A percentile compares a stretch with the other conserved stretches of the same genome.
phyloP scores from a whole-genome alignment of 306 rosid genomes.

The Cyclanthera cordifolia region DNA sequence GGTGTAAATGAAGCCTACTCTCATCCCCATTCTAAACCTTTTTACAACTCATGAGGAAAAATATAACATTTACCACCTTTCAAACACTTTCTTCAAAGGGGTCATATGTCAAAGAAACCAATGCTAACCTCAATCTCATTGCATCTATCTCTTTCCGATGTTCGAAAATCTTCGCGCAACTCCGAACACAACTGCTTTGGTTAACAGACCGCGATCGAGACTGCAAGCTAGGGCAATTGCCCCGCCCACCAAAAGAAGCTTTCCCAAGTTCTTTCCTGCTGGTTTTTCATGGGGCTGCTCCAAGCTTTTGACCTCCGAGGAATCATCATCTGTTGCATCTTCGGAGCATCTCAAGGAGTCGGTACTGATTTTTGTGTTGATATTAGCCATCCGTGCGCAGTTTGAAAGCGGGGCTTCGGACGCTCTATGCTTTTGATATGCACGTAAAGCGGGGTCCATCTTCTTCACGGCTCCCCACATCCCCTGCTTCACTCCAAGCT shows the following conservation, averaged over 20 bases:
- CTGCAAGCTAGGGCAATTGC: constrained; percentile 72
- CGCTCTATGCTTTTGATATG: constrained; percentile 50
- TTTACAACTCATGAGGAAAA: not conserved
- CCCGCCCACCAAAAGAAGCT: constrained; percentile 67
- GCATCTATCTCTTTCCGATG: constrained; percentile 38
- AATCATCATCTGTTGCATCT: constrained; percentile 24
- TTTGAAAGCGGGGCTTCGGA: constrained; percentile 44
- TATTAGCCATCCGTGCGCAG: constrained; percentile 52
- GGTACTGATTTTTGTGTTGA: constrained; percentile 52
- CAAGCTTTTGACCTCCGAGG: constrained; percentile 28
- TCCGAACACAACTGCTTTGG: constrained; percentile 84
- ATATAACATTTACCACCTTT: not conserved
- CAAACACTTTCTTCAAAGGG: not conserved
- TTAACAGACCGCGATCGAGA: constrained; percentile 74
- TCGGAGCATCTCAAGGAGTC: constrained; percentile 54
- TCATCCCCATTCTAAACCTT: constrained; percentile 1
- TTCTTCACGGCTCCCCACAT: constrained; percentile 99
- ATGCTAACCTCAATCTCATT: not conserved
- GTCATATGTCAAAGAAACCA: not conserved
- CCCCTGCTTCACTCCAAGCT: constrained; percentile 85
- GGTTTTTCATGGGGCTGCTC: constrained; percentile 41
- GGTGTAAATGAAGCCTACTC: not conserved
- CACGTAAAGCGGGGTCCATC: constrained; percentile 67
- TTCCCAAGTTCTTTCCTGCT: constrained; percentile 53
- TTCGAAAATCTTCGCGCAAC: constrained; percentile 76